phyloP scores from a whole-genome alignment of 2,329 filamentous ascomycete species.

The Diplocarpon rosae region DNA sequence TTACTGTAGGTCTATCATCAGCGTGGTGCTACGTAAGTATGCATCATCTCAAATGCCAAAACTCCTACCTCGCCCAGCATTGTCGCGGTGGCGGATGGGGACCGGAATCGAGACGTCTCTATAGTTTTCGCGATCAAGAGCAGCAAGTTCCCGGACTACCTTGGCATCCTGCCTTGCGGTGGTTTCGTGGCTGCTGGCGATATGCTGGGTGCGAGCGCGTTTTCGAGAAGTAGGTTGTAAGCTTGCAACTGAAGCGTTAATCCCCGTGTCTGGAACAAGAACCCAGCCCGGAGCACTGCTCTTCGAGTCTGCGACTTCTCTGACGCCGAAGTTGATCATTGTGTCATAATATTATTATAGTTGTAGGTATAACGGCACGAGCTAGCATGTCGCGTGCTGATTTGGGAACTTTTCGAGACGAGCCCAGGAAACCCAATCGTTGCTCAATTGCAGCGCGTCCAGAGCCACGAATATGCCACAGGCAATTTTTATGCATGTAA shows the following conservation, averaged over 20 bases:
- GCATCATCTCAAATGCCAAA: neutral
- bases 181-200: constrained; percentile 50
- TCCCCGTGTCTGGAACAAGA: constrained; percentile 69
- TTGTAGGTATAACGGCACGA: neutral
- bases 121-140: constrained; percentile 71
- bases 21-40: neutral
- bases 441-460: no score
- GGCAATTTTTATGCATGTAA: neutral
- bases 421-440: constrained; percentile 8
- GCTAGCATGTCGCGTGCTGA: constrained; percentile 1
- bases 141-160: constrained; percentile 68
- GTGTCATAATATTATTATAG: constrained; percentile 7
- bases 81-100: constrained; percentile 41
- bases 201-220: constrained; percentile 48
- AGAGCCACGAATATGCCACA: no score
- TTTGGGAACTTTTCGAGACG: constrained; percentile 6
- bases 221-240: constrained; percentile 52
- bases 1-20: constrained; percentile 12
- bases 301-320: constrained; percentile 65
- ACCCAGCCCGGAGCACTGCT: constrained; percentile 77
- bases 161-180: constrained; percentile 76
- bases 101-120: constrained; percentile 62
- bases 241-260: constrained; percentile 42
- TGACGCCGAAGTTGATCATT: constrained; percentile 65
- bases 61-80: constrained; percentile 30